Percentiles rank a stretch among this genome's conserved stretches.
phyloP scores from a whole-genome alignment of 2,329 filamentous ascomycete genomes.

The Amesomyces nigricolor region DNA sequence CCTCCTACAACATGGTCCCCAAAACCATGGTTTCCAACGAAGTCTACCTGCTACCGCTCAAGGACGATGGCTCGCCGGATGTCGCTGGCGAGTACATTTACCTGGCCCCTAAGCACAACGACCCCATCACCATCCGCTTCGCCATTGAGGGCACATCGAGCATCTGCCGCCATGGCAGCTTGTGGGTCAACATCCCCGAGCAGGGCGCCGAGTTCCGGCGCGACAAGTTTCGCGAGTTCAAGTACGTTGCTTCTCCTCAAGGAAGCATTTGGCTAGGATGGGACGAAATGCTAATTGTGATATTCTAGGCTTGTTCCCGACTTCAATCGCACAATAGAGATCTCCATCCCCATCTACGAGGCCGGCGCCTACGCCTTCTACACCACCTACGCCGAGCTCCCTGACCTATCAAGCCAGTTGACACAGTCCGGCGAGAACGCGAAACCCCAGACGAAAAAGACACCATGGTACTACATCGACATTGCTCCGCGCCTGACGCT shows the following conservation, averaged over 20 bases:
- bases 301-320: slow-evolving; percentile 69
- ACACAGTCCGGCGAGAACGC: slow-evolving; percentile 42
- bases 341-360: slow-evolving; percentile 77
- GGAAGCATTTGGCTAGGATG: neutral
- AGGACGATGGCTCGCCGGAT: slow-evolving; percentile 87
- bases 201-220: slow-evolving; percentile 70
- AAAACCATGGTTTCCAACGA: slow-evolving; percentile 60
- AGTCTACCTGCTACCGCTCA: slow-evolving; percentile 84
- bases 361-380: slow-evolving; percentile 93
- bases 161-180: slow-evolving; percentile 86
- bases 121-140: slow-evolving; percentile 79
- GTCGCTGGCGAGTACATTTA: slow-evolving; percentile 89
- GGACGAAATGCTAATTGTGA: slow-evolving; percentile 6
- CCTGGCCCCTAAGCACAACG: slow-evolving; percentile 65
- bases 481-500: slow-evolving; percentile 76
- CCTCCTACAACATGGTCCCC: slow-evolving; percentile 45
- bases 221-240: slow-evolving; percentile 77
- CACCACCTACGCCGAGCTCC: slow-evolving; percentile 83
- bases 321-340: slow-evolving; percentile 87
- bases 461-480: slow-evolving; percentile 84
- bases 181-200: slow-evolving; percentile 94
- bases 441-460: slow-evolving; percentile 55
- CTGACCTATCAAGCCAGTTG: slow-evolving; percentile 60
- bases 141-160: slow-evolving; percentile 92
- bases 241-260: slow-evolving; percentile 50